These are phyloP conservation scores for Fusarium sp. DNA, from an alignment of 2,329 filamentous ascomycete species.

Conservation along the genomic window DNA sequence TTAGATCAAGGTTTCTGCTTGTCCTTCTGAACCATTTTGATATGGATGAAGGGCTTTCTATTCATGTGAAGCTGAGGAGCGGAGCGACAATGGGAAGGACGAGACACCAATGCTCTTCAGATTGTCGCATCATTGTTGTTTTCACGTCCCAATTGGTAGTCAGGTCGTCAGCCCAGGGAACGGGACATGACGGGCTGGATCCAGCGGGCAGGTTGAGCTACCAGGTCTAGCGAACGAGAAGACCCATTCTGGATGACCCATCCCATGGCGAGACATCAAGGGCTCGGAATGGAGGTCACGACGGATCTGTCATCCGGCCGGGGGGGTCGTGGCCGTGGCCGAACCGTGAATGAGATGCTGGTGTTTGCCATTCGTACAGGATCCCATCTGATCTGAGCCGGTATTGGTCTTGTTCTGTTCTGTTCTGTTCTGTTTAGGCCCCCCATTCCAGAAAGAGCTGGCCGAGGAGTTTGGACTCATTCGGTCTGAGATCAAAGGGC, in stretches of 20 bases:
- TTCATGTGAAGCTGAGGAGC: slow-evolving; percentile 1
- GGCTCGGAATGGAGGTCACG: slow-evolving; percentile 45
- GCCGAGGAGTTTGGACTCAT: slow-evolving; percentile 17
- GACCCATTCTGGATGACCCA: slow-evolving; percentile 41
- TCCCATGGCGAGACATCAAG: slow-evolving; percentile 44
- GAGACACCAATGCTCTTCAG: slow-evolving; percentile 15
- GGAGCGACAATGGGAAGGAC: not conserved
- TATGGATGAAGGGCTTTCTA: slow-evolving; percentile 2
- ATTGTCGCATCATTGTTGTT: slow-evolving; percentile 26
- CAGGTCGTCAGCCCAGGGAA: slow-evolving; percentile 41
- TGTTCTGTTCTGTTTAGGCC: slow-evolving; percentile 24
- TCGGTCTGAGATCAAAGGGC: slow-evolving; percentile 19
- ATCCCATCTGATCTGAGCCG: slow-evolving; percentile 29
- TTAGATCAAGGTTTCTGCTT: slow-evolving; percentile 17
- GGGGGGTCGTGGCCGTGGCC: slow-evolving; percentile 33
- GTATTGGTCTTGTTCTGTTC: slow-evolving; percentile 4
- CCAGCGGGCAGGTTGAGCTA: slow-evolving; percentile 49
- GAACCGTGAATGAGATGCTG: slow-evolving; percentile 34
- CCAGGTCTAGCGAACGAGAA: slow-evolving; percentile 44
- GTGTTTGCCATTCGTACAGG: slow-evolving; percentile 13
- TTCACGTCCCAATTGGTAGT: slow-evolving; percentile 40
- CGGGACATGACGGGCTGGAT: slow-evolving; percentile 48
- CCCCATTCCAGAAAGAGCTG: slow-evolving; percentile 34
- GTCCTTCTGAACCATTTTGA: slow-evolving; percentile 21
- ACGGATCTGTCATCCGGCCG: slow-evolving; percentile 47